These are phyloP conservation scores for Penicillium psychrosexuale DNA, from an alignment of 2,329 filamentous ascomycete genomes.

Conservation along the genomic window DNA sequence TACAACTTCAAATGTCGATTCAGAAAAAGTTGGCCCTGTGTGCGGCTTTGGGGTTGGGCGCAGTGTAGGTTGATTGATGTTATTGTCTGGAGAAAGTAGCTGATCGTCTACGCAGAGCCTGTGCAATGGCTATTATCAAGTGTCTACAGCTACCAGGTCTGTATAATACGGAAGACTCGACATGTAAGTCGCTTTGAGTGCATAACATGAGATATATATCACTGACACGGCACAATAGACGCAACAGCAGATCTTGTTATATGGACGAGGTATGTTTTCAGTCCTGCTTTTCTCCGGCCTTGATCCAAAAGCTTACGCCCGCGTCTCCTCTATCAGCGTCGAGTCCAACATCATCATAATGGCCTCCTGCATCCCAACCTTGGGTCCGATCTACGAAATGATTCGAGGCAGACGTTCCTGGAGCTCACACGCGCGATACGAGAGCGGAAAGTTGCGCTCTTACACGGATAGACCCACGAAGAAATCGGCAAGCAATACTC, in stretches of 20 bases:
- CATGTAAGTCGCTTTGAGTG: background rate
- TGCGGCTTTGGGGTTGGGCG: background rate
- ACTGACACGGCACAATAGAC: background rate
- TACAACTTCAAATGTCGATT: constrained; percentile 32
- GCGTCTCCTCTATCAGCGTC: constrained; percentile 16
- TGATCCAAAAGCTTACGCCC: background rate
- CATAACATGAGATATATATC: background rate
- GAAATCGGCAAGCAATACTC: background rate
- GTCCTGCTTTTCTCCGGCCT: too few species aligned
- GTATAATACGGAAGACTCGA: constrained; percentile 11
- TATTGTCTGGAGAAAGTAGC: background rate
- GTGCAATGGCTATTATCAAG: constrained; percentile 34
- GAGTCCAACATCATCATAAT: constrained; percentile 36
- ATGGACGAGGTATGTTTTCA: background rate
- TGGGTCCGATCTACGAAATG: constrained; percentile 33
- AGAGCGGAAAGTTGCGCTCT: background rate
- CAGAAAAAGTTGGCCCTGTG: constrained; percentile 23
- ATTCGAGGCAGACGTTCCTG: constrained; percentile 18
- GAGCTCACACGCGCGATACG: constrained; percentile 14
- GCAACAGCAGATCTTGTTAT: constrained; percentile 2
- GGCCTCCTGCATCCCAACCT: constrained; percentile 36
- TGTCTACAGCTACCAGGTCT: constrained; percentile 30
- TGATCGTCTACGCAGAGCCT: constrained; percentile 24
- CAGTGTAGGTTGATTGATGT: background rate
- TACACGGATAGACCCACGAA: background rate